Evolutionary conservation across 2,329 filamentous ascomycete species (phyloP).

Genomic region (Nemania bipapillata): DNA sequence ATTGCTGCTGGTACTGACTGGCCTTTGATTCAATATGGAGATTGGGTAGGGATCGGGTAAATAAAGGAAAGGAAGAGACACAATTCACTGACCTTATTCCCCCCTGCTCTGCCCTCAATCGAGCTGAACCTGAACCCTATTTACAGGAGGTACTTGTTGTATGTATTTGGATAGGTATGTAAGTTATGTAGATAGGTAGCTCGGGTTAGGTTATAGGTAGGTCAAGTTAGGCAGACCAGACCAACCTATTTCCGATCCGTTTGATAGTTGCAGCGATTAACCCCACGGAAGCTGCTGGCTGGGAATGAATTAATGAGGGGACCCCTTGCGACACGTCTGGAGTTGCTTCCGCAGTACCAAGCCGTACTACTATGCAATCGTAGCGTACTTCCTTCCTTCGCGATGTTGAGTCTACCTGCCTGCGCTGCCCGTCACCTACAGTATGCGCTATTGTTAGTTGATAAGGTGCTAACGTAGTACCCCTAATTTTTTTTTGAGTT

Average conservation of each 20-base stretch:
- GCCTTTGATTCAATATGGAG: background rate
- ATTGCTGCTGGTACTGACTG: constrained; percentile 6
- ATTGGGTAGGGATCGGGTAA: constrained; percentile 1
- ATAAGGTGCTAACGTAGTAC: background rate
- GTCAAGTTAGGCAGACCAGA: background rate
- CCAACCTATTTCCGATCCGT: constrained; percentile 13
- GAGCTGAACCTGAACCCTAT: background rate
- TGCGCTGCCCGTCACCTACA: too few relatives aligned
- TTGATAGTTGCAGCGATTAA: constrained; percentile 13
- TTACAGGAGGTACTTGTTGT: background rate
- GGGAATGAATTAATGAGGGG: constrained; percentile 11
- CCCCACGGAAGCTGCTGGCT: background rate
- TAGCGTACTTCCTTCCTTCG: background rate
- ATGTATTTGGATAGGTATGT: background rate
- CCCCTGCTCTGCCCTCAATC: background rate
- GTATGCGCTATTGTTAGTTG: background rate
- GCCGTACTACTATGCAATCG: background rate
- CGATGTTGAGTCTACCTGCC: background rate
- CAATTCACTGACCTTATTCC: constrained; percentile 1
- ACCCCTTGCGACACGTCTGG: constrained; percentile 14
- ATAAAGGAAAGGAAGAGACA: constrained; percentile 4
- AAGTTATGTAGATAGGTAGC: background rate
- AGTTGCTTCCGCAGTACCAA: constrained; percentile 4
- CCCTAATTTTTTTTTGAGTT: background rate
- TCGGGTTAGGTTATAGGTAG: too few relatives aligned